phyloP scores from a whole-genome alignment of 2,329 filamentous ascomycete genomes.

The Drechslera avenae region DNA sequence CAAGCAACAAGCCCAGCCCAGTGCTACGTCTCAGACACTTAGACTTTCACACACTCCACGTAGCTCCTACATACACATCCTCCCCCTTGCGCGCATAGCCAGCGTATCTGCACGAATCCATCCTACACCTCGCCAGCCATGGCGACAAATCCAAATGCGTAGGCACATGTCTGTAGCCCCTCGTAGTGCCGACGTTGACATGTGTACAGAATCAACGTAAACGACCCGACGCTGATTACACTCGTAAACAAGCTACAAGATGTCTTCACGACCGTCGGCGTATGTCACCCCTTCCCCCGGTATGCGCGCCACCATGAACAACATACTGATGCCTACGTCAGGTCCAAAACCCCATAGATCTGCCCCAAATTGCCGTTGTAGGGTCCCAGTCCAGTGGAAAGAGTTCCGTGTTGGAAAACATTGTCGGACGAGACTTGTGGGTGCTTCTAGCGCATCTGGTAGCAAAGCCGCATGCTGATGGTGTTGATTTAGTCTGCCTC shows the following conservation, averaged over 20 bases:
- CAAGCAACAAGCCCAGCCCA: constrained; percentile 23
- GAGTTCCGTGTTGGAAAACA: constrained; percentile 98
- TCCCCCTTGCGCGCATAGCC: constrained; percentile 1
- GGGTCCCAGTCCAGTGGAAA: constrained; percentile 99
- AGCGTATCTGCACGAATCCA: constrained; percentile 8
- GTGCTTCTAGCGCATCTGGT: constrained; percentile 46
- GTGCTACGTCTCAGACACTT: constrained; percentile 22
- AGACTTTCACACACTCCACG: constrained; percentile 23
- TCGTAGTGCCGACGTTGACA: constrained; percentile 34
- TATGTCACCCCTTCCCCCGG: constrained; percentile 51
- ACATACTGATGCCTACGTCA: constrained; percentile 48
- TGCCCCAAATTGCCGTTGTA: constrained; percentile 97
- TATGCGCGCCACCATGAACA: constrained; percentile 10
- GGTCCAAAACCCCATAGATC: constrained; percentile 98
- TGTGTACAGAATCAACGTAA: constrained; percentile 68
- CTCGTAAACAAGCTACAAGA: constrained; percentile 99
- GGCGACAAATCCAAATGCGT: constrained; percentile 51
- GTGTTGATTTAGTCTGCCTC: constrained; percentile 71
- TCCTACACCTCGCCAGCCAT: constrained; percentile 37
- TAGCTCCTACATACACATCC: constrained; percentile 17
- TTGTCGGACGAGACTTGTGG: constrained; percentile 98
- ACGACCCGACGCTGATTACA: constrained; percentile 71
- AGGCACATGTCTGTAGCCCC: constrained; percentile 30
- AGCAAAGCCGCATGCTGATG: constrained; percentile 32
- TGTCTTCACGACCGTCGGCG: constrained; percentile 96